Base-by-base conservation (phyloP, 306 rosid genomes). In the Lagenaria siceraria region DNA sequence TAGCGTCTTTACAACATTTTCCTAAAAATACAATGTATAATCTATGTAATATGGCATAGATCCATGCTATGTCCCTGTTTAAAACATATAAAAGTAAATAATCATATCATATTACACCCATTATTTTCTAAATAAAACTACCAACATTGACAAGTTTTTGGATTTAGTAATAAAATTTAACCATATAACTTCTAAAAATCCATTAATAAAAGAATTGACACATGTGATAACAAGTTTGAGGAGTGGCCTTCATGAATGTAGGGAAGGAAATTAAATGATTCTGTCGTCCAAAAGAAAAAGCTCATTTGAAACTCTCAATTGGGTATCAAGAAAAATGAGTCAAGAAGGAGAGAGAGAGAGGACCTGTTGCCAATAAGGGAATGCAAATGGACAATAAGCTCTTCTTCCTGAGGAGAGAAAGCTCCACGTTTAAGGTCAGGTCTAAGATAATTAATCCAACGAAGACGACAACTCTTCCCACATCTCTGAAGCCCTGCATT, bases 351-450 rank as follows among this genome's bases (percentile, higher is more conserved):
- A 62, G 76, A 78, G 43, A 55, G 69, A 78, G 69, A 68, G 64
- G 27, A 90, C 98, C 96, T 91, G 78, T 94, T 94, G 74, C 98
- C 98, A 63, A 91, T 94, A 79, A 94, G 84, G 66, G 98, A 89
- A 77, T 94, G 98, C 52, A 91, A 89, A 58, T 94, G 98, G 76
- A 94, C 21, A 79, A 94, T 94, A 82, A 91, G 96, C 4, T 91
- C 85, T 86, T 94, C 95, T 77, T 94, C 98, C 21, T 94, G 96
- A 9, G 86, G 87, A 2, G 96, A 90, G 65, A 94, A 94, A 1
- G 98, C 97, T 48, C 98, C 98, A 10, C 98, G 90, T 72, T 90
- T 94, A 60, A 94, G 98, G 63, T 94, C 98, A 21, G 98, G 98
- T 63, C 98, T 85, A 76, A 94, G 80, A 87, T 94, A 94, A 77